phyloP scores from a whole-genome alignment of 768 basidiomycete species.

The Punctularia strigosozonata region DNA sequence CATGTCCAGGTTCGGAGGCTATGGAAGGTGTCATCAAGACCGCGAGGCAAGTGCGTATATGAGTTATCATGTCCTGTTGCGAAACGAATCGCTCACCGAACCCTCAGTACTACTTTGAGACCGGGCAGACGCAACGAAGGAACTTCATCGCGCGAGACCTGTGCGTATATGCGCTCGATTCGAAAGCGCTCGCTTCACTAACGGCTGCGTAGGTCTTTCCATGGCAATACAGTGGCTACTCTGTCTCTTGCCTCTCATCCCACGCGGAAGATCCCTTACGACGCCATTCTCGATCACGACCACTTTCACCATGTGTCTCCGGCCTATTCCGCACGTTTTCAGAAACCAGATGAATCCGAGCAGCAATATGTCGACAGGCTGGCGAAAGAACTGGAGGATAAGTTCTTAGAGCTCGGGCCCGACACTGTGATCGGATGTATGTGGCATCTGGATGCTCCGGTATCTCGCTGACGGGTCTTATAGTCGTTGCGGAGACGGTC shows the following conservation, averaged over 20 bases:
- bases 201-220: too few species aligned
- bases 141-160: conserved; percentile 73
- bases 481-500: conserved; percentile 80
- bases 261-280: conserved; percentile 55
- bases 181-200: too few species aligned
- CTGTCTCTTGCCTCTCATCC: conserved; percentile 61
- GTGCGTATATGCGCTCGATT: too few species aligned
- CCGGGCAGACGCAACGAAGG: conserved; percentile 52
- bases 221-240: conserved; percentile 73
- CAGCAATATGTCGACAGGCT: conserved; percentile 73
- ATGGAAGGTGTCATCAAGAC: conserved; percentile 84
- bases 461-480: neutral
- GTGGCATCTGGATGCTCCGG: conserved; percentile 16
- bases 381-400: conserved; percentile 71
- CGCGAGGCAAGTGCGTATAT: conserved; percentile 48
- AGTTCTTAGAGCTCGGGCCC: conserved; percentile 73
- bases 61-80: neutral
- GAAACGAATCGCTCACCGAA: conserved; percentile 1
- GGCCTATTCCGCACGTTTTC: conserved; percentile 76
- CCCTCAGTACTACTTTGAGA: conserved; percentile 57
- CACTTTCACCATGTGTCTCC: conserved; percentile 83
- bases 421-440: conserved; percentile 74
- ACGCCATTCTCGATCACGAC: conserved; percentile 45
- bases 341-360: conserved; percentile 55
- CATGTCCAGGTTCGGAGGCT: conserved; percentile 63